Evolutionary conservation across 108 stramenopile genomes (phyloP), one percentile per base, ranked within the genome.

Genomic region (Conticribra guillardii): DNA sequence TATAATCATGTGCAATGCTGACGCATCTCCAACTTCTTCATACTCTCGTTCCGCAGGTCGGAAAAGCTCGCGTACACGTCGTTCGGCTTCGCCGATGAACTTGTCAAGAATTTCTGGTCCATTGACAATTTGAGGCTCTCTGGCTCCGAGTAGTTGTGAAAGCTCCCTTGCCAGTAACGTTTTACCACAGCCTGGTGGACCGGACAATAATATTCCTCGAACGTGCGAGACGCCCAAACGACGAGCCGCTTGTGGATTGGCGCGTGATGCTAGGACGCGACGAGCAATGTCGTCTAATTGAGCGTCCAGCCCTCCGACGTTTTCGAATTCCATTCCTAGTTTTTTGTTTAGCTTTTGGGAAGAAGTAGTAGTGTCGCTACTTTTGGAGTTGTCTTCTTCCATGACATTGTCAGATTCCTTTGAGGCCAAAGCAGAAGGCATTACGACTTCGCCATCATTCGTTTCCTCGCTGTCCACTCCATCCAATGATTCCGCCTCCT

Each of bases 71-170:
- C 93, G 69, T 2, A 94, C 84, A 22, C 84, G 71, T 69, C 85
- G 75, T 71, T 94, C 93, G 1, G 90, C 86, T 56, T 87, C 87
- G 0, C 93, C 92, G n/a, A 72, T 64, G 64, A 85, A 92, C 57
- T 89, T 89, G 60, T 92, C 89, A 28, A 94, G 62, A 54, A 90
- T 87, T 60, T 87, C 82, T 23, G 89, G 89, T 1, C 87, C 87
- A 60, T 82, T 87, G n/a, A 99, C 96, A 58, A 97, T 95, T 80
- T 96, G 93, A 16, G 97, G 91, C 75, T 96, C 96, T 28, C 97
- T 92, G 0, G 96, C 96, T 28, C 91, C 89, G 60, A 99, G 74
- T 61, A 95, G 75, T 45, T 83, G 84, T 16, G 97, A 90, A 28
- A 99, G 76, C 60, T 96, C 97, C 52, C 97, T 69, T n/a, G 97